These are phyloP conservation scores for Linnemannia schmuckeri DNA, from an alignment of 192 early-diverging fungal genomes.

Conservation along the genomic window DNA sequence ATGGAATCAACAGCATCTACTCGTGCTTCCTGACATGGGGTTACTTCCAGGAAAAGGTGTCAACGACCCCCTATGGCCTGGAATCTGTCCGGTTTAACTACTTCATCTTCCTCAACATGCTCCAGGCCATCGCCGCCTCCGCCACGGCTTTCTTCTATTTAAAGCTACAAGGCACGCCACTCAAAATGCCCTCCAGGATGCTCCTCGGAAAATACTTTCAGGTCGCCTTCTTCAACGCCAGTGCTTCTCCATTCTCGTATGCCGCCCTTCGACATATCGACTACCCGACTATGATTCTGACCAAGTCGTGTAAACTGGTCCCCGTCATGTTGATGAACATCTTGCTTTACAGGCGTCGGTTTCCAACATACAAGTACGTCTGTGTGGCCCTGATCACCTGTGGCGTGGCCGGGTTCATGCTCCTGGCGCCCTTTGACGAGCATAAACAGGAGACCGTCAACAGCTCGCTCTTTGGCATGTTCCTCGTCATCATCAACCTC, in stretches of 20 bases:
- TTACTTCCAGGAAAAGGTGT: slow-evolving; percentile 93
- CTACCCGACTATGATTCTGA: slow-evolving; percentile 97
- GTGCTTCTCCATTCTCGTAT: slow-evolving; percentile 94
- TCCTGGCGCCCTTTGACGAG: slow-evolving; percentile 74
- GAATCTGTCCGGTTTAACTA: slow-evolving; percentile 79
- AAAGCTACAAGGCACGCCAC: slow-evolving; percentile 62
- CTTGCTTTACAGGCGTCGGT: slow-evolving; percentile 88
- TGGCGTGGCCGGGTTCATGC: slow-evolving; percentile 95
- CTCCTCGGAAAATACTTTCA: slow-evolving; percentile 78
- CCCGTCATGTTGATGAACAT: slow-evolving; percentile 98
- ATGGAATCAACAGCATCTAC: slow-evolving; percentile 79
- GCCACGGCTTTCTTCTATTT: slow-evolving; percentile 83
- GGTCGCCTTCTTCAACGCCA: slow-evolving; percentile 80
- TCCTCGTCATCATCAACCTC: slow-evolving; percentile 88
- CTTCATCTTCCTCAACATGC: slow-evolving; percentile 93
- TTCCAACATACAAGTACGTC: slow-evolving; percentile 89
- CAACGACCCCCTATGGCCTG: slow-evolving; percentile 83
- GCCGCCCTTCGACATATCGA: slow-evolving; percentile 93
- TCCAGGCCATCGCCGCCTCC: slow-evolving; percentile 86
- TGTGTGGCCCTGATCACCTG: slow-evolving; percentile 89
- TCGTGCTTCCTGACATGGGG: slow-evolving; percentile 97
- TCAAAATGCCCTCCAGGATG: slow-evolving; percentile 50
- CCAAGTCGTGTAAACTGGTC: slow-evolving; percentile 97
- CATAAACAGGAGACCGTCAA: slow-evolving; percentile 61
- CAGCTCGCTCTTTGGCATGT: slow-evolving; percentile 83